Evolutionary conservation across 805 yeast species (phyloP).

Genomic region (Wickerhamomyces mucosus): DNA sequence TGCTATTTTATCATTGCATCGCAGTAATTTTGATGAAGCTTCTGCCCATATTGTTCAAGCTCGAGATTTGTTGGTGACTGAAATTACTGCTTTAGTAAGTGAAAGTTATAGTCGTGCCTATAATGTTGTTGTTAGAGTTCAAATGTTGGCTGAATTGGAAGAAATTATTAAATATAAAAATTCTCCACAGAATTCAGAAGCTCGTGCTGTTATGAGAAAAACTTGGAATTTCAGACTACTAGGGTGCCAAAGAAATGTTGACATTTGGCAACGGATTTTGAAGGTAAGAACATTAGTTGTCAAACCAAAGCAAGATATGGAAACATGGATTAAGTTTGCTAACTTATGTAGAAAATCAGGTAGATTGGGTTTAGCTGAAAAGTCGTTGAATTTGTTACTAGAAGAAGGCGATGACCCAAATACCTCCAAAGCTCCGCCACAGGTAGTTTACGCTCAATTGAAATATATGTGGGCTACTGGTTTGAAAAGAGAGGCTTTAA

Average conservation of each 20-base stretch:
- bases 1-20: conserved; percentile 78
- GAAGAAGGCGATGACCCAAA: conserved; percentile 54
- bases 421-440: conserved; percentile 85
- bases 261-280: conserved; percentile 96
- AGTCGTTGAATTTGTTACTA: conserved; percentile 69
- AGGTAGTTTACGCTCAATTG: conserved; percentile 93
- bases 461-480: conserved; percentile 97
- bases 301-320: conserved; percentile 93
- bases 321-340: conserved; percentile 97
- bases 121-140: conserved; percentile 92
- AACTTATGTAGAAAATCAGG: conserved; percentile 93
- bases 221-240: conserved; percentile 91
- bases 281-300: conserved; percentile 90
- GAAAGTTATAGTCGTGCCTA: conserved; percentile 96
- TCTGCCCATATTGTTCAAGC: conserved; percentile 71
- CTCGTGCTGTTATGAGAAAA: conserved; percentile 66
- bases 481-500: conserved; percentile 74
- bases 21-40: conserved; percentile 80
- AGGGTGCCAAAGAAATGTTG: conserved; percentile 95
- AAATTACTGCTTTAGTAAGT: conserved; percentile 86
- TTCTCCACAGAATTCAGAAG: conserved; percentile 75
- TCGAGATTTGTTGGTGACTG: conserved; percentile 83
- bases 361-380: conserved; percentile 84
- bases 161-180: conserved; percentile 87
- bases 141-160: conserved; percentile 93